Evolutionary conservation across 306 rosid species (phyloP).

Genomic region (Rosa lucieae): DNA sequence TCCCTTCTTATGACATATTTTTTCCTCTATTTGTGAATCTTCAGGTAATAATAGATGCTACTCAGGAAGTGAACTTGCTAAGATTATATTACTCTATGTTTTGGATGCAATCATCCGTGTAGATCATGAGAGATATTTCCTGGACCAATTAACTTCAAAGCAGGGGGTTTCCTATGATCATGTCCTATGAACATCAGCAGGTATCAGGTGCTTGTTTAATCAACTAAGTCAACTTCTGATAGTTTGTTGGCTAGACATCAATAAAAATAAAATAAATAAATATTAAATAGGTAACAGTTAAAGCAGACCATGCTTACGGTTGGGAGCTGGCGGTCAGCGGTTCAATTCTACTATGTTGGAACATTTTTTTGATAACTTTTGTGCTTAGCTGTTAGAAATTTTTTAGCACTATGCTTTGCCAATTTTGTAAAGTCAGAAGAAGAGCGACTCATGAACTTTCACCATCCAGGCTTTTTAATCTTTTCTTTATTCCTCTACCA

Average conservation of each 20-base stretch:
- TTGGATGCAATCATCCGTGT: constrained; percentile 16
- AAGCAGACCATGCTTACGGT: too few species aligned
- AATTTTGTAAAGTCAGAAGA: too few species aligned
- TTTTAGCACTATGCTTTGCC: too few species aligned
- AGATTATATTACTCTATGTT: constrained; percentile 75
- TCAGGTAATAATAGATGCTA: constrained; percentile 89
- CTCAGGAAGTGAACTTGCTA: constrained; percentile 93
- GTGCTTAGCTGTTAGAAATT: too few species aligned
- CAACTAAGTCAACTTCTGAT: neutral
- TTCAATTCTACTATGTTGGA: too few species aligned
- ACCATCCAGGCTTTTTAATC: neutral
- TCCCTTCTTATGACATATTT: neutral
- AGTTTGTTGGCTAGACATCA: too few species aligned
- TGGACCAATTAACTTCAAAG: constrained; percentile 73
- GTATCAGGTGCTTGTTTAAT: constrained; percentile 65
- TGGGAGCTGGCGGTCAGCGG: too few species aligned
- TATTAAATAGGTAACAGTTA: too few species aligned
- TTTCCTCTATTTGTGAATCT: constrained; percentile 30
- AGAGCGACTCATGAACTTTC: neutral
- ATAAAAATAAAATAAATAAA: too few species aligned
- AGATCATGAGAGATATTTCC: constrained; percentile 84
- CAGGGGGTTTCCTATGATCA: constrained; percentile 80
- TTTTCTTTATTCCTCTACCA: neutral
- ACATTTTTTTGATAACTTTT: too few species aligned
- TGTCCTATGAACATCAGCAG: constrained; percentile 75